Conservation (phyloP, 129 eudicot species). For the Rutidosis leptorrhynchoides region DNA sequence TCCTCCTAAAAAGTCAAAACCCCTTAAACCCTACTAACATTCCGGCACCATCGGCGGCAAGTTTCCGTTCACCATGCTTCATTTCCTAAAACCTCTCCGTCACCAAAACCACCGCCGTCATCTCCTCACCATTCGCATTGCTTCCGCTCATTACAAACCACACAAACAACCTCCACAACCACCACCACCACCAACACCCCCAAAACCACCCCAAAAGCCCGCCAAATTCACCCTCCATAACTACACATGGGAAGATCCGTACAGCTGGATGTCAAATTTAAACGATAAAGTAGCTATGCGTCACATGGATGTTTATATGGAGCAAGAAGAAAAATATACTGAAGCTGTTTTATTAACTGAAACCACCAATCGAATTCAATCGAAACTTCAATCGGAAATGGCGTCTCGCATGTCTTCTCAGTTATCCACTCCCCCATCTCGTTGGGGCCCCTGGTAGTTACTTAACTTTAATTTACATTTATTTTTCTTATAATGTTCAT, state of each 20-base stretch:
- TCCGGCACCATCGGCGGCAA: slow-evolving; percentile 24
- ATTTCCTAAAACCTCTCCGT: slow-evolving; percentile 28
- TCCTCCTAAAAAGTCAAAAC: slow-evolving; percentile 15
- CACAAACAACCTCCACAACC: slow-evolving; percentile 54
- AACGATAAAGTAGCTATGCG: slow-evolving; percentile 92
- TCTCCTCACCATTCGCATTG: slow-evolving; percentile 18
- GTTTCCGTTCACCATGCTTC: slow-evolving; percentile 42
- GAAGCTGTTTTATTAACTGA: slow-evolving; percentile 72
- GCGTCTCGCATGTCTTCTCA: slow-evolving; percentile 67
- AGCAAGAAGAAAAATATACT: slow-evolving; percentile 91
- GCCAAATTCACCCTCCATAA: slow-evolving; percentile 53
- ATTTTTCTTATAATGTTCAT: background rate
- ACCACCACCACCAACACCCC: slow-evolving; percentile 62
- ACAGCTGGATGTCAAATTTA: slow-evolving; percentile 90
- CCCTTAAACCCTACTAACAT: slow-evolving; percentile 25
- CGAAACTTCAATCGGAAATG: slow-evolving; percentile 83
- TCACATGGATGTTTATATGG: slow-evolving; percentile 91
- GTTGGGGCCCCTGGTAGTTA: slow-evolving; percentile 89
- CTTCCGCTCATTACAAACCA: slow-evolving; percentile 49
- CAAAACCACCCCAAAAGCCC: slow-evolving; percentile 69
- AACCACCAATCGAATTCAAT: slow-evolving; percentile 59
- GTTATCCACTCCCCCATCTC: slow-evolving; percentile 78
- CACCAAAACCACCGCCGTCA: slow-evolving; percentile 22
- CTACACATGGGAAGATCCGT: slow-evolving; percentile 71
- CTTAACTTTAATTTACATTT: background rate